Percentiles rank a stretch among this genome's conserved stretches.
phyloP scores from a whole-genome alignment of 495 filamentous ascomycete species.

The Xanthoparmelia taractica region DNA sequence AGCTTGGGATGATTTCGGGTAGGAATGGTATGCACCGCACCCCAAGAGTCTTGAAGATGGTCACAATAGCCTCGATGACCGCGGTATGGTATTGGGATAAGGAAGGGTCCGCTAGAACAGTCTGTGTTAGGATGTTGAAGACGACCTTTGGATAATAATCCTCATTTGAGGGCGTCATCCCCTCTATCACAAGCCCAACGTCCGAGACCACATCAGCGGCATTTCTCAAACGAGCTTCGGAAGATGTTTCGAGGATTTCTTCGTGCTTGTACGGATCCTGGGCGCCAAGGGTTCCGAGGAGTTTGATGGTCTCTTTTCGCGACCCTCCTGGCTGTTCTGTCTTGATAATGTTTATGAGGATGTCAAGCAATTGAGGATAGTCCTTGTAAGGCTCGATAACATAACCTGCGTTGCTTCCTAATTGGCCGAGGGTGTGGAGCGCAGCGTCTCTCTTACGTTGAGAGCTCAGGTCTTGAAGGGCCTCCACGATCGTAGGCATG shows the following conservation, averaged over 20 bases:
- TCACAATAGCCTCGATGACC: conserved; percentile 98
- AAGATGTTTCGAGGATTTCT: conserved; percentile 44
- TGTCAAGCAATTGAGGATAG: conserved; percentile 83
- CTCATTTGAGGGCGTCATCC: conserved; percentile 91
- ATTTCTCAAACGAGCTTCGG: conserved; percentile 45
- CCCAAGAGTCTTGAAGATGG: conserved; percentile 91
- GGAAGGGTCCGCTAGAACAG: conserved; percentile 80
- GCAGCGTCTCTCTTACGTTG: conserved; percentile 83
- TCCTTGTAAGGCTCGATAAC: conserved; percentile 95
- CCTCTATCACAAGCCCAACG: conserved; percentile 95
- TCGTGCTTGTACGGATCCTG: conserved; percentile 95
- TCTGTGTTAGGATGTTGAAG: conserved; percentile 83
- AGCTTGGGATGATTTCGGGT: conserved; percentile 85
- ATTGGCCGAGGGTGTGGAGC: conserved; percentile 79
- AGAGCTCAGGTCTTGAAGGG: conserved; percentile 86
- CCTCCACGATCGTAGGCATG: conserved; percentile 90
- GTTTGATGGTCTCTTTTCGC: conserved; percentile 87
- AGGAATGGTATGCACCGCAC: conserved; percentile 93
- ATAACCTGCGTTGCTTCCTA: conserved; percentile 92
- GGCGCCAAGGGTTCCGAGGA: conserved; percentile 93
- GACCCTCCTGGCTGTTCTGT: conserved; percentile 75
- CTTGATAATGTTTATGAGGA: conserved; percentile 88
- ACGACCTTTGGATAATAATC: conserved; percentile 98
- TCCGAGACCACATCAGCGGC: conserved; percentile 68
- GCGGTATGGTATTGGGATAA: conserved; percentile 81